Percentiles rank a stretch among this genome's conserved stretches.
Evolutionary conservation across 225 moss, liverwort and hornwort species (phyloP).

Genomic region (Bryum argenteum): DNA sequence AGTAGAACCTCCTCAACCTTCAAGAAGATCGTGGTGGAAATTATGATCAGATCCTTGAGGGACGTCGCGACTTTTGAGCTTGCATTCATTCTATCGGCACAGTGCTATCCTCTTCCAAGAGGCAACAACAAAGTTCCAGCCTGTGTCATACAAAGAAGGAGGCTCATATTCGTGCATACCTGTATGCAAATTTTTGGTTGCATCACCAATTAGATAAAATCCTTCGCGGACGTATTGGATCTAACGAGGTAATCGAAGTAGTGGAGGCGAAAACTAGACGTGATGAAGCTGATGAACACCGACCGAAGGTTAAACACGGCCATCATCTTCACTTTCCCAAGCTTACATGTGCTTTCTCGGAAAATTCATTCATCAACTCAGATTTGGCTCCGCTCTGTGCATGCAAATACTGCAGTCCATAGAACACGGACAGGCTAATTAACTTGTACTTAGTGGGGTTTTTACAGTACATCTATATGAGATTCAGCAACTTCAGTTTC

Average conservation of each 20-base stretch:
- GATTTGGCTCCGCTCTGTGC: background rate
- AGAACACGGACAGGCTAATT: background rate
- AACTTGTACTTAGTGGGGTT: background rate
- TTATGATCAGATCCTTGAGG: conserved; percentile 9
- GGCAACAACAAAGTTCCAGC: too few relatives aligned
- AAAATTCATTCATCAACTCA: background rate
- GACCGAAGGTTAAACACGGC: too few relatives aligned
- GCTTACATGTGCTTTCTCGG: background rate
- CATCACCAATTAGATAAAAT: too few relatives aligned
- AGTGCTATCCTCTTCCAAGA: too few relatives aligned
- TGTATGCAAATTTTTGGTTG: too few relatives aligned
- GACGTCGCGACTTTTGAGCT: too few relatives aligned
- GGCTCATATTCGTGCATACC: too few relatives aligned
- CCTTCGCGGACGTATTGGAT: too few relatives aligned
- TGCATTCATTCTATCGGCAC: background rate
- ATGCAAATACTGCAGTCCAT: background rate
- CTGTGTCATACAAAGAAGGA: too few relatives aligned
- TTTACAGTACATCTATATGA: background rate
- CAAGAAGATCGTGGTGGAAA: conserved; percentile 66
- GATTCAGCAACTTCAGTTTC: background rate
- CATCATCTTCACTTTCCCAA: background rate
- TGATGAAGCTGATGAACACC: too few relatives aligned
- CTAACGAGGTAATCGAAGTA: too few relatives aligned
- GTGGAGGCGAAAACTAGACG: too few relatives aligned
- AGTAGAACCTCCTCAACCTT: conserved; percentile 31